These are phyloP conservation scores for Austroboletus sp. DNA, from an alignment of 1,284 basidiomycete species.

Conservation along the genomic window DNA sequence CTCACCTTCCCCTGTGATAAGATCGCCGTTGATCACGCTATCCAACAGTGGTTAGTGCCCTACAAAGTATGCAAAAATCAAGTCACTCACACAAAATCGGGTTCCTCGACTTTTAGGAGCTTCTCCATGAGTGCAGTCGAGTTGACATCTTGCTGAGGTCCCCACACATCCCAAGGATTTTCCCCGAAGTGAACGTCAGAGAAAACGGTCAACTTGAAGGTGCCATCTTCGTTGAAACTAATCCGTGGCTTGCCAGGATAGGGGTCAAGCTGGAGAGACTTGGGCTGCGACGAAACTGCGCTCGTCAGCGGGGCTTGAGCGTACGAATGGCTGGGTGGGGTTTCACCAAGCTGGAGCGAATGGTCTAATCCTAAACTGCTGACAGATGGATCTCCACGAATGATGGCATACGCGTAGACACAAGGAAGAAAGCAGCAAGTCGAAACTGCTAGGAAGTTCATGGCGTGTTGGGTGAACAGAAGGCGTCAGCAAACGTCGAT, in stretches of 20 bases:
- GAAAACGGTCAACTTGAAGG: constrained; percentile 62
- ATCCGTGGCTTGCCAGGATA: constrained; percentile 47
- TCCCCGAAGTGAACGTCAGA: constrained; percentile 65
- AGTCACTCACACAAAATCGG: constrained; percentile 54
- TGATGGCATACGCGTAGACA: constrained; percentile 15
- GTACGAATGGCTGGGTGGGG: neutral
- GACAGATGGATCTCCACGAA: neutral
- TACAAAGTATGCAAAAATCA: neutral
- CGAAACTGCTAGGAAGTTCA: neutral
- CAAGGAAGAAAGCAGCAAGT: constrained; percentile 3
- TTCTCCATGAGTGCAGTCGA: constrained; percentile 50
- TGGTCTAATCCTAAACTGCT: neutral
- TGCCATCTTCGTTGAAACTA: constrained; percentile 45
- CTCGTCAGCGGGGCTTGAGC: neutral
- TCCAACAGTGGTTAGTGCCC: constrained; percentile 1
- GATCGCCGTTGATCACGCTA: constrained; percentile 58
- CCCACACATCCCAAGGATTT: constrained; percentile 62
- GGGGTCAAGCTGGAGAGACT: constrained; percentile 32
- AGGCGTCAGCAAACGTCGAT: too few relatives aligned
- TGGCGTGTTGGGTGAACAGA: neutral
- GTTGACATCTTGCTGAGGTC: constrained; percentile 55
- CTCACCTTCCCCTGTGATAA: constrained; percentile 62
- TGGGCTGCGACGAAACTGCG: neutral
- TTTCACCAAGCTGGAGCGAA: neutral
- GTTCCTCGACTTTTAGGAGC: constrained; percentile 47